Base-by-base conservation (phyloP, 148 eudicot genomes). In the Chenopodium berlandieri region DNA sequence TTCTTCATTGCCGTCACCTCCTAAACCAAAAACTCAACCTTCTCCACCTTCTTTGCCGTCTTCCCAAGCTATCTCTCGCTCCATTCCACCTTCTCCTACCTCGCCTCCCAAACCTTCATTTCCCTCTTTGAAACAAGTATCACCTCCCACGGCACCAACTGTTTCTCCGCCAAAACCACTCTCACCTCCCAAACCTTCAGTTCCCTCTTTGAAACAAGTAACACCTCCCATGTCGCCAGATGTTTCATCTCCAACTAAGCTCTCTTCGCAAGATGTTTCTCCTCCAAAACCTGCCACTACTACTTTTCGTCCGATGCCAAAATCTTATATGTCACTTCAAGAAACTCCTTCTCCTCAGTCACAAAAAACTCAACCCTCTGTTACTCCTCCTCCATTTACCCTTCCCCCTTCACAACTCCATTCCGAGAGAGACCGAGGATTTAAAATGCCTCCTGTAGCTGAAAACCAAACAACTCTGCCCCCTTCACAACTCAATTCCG, bases 391-490 rank as follows among this genome's bases (percentile, higher is more conserved):
- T 75, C 91, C 91, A 30, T 75, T 90, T 27, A 75, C 78, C 60
- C 89, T 93, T 4, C 94, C 94, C 12, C 91, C 94, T 20, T 80
- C 94, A 16, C 90, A 87, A 67, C 23, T 88, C 14, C 86, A 65
- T 79, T 31, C 86, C 8, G 84, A 65, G 27, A 66, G 40, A 23
- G 84, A 85, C 3, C 79, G 5, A 7, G 84, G 84, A 78, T 44
- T 75, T 6, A 78, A 67, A 16, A 47, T 84, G 17, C 91, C 89
- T 2, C 56, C 80, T 0, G 83, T 82, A 81, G 40, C 79, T 14
- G 88, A 91, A 75, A 87, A 88, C 78, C 90, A 91, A 83, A 85
- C 87, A 3, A 83, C 78, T 52, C 89, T 93, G 6, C 94, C 94
- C 12, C 91, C 94, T 20, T 80, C 94, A 16, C 90, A 87, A 67